Evolutionary conservation across 495 filamentous ascomycete genomes (phyloP).

Genomic region (Aspergillus incahuasiensis): DNA sequence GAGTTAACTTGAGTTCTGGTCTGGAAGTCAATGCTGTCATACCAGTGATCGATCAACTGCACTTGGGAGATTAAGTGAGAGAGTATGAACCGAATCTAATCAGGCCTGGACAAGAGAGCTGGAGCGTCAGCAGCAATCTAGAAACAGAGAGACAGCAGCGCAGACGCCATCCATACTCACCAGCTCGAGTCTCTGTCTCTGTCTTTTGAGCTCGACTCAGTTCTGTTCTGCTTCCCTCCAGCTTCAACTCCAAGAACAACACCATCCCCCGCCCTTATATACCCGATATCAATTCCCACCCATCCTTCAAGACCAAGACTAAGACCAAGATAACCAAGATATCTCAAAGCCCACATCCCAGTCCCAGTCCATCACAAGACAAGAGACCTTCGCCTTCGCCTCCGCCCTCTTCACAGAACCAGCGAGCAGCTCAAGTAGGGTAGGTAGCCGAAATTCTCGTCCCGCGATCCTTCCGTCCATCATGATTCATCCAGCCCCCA

Average conservation of each 20-base stretch:
- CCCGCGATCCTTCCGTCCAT: constrained; percentile 1
- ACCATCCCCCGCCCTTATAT: neutral
- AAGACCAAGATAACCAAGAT: no score
- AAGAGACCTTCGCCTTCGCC: no score
- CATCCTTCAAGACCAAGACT: neutral
- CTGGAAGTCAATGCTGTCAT: neutral
- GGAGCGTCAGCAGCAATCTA: neutral
- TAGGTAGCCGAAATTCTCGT: constrained; percentile 6
- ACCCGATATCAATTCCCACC: neutral
- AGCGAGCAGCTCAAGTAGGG: no score
- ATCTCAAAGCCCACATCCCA: neutral
- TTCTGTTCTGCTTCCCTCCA: neutral
- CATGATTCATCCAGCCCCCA: neutral
- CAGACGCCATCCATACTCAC: neutral
- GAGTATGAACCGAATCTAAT: neutral
- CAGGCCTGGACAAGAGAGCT: no score
- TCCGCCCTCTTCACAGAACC: neutral
- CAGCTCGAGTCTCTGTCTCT: no score
- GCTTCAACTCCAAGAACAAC: neutral
- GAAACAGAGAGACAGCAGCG: neutral
- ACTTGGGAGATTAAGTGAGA: neutral
- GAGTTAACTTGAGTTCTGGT: neutral
- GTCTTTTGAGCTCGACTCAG: no score
- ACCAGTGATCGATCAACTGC: neutral
- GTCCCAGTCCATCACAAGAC: neutral